Percentiles rank a stretch among this genome's conserved stretches.
Conservation (phyloP, 805 yeast genomes). For the Yarrowia alimentaria region DNA sequence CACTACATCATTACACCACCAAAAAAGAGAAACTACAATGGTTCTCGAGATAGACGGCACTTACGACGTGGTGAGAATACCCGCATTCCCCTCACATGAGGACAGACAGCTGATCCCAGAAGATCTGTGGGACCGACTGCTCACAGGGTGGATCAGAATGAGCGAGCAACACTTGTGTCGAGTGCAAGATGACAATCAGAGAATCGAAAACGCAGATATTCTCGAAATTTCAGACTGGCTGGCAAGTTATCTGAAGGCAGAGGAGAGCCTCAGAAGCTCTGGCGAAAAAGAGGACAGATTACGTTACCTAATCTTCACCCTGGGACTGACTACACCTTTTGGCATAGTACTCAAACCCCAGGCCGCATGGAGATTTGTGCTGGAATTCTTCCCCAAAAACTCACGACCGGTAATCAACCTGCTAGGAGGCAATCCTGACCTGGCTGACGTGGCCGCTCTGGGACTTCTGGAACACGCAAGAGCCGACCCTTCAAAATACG, state of each 20-base stretch:
- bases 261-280: too few relatives aligned
- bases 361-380: constrained; percentile 19
- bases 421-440: constrained; percentile 18
- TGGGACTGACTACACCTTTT: too few relatives aligned
- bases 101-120: background rate
- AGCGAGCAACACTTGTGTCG: constrained; percentile 17
- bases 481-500: background rate
- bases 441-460: constrained; percentile 14
- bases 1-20: too few relatives aligned
- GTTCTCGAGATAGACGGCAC: constrained; percentile 20
- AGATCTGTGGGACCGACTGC: background rate
- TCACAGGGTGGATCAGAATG: constrained; percentile 11
- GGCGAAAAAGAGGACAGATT: too few relatives aligned
- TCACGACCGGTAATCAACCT: constrained; percentile 11
- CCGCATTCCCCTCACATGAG: constrained; percentile 5
- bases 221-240: constrained; percentile 10
- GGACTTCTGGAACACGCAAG: constrained; percentile 9
- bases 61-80: constrained; percentile 1
- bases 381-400: constrained; percentile 4
- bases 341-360: constrained; percentile 19
- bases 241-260: constrained; percentile 4
- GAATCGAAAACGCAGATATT: constrained; percentile 20
- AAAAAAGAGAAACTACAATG: too few relatives aligned
- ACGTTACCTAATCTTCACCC: too few relatives aligned
- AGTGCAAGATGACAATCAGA: constrained; percentile 15